Conservation (phyloP, 2,329 filamentous ascomycete species). For the Neofusicoccum ribis region DNA sequence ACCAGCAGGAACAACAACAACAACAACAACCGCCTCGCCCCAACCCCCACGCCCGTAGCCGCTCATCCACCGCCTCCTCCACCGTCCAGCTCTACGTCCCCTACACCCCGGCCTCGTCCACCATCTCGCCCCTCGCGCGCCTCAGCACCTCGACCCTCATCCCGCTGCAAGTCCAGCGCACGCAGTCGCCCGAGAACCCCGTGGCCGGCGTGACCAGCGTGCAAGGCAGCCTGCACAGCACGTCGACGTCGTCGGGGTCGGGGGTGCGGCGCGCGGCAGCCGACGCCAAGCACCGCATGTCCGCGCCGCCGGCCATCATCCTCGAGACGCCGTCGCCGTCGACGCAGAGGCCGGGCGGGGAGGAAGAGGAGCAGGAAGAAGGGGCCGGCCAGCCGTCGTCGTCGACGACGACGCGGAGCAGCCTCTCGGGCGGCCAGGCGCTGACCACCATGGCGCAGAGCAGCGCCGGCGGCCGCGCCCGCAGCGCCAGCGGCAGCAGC, state of each 20-base stretch:
- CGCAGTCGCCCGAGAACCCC: constrained; percentile 7
- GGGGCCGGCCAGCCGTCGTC: neutral
- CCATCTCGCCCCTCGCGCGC: constrained; percentile 2
- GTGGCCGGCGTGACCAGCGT: neutral
- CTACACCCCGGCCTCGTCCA: neutral
- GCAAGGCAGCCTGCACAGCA: constrained; percentile 15
- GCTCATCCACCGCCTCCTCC: neutral
- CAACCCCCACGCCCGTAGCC: neutral
- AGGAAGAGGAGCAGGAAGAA: neutral
- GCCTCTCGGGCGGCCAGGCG: neutral
- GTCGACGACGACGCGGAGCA: neutral
- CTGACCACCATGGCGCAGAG: neutral
- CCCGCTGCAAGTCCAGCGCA: constrained; percentile 14
- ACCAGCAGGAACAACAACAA: neutral
- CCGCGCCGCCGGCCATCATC: constrained; percentile 13
- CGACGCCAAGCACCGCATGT: neutral
- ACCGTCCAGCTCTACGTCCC: constrained; percentile 5
- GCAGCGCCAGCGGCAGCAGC: constrained; percentile 7
- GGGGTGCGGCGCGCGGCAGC: neutral
- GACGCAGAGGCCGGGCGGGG: neutral
- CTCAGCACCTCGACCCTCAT: constrained; percentile 14
- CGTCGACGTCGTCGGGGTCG: neutral
- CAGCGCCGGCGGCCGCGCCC: neutral
- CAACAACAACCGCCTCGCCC: neutral
- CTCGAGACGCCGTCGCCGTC: constrained; percentile 10